A percentile compares a stretch with the other conserved stretches of the same genome.
These are phyloP conservation scores for Halteria grandinella DNA, from an alignment of 73 alveolate species.

Conservation along the genomic window DNA sequence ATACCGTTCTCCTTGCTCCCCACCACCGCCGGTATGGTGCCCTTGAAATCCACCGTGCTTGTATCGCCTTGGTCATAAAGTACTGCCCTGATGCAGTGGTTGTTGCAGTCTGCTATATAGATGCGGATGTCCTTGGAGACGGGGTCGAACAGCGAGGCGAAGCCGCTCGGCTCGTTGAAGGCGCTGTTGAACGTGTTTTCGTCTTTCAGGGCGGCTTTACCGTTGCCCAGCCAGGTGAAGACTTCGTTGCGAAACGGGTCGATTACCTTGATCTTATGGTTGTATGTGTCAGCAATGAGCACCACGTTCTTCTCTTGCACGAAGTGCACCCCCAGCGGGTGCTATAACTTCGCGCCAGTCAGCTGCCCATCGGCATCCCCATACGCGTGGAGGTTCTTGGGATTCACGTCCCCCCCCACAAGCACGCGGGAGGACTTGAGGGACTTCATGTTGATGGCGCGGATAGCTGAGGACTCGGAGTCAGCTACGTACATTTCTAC, in stretches of 20 bases:
- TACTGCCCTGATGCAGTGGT: slow-evolving; percentile 60
- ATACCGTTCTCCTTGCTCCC: not conserved
- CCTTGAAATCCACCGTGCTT: slow-evolving; percentile 31
- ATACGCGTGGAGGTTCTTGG: slow-evolving; percentile 58
- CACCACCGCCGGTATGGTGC: slow-evolving; percentile 17
- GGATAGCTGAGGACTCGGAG: slow-evolving; percentile 60
- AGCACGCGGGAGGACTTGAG: slow-evolving; percentile 42
- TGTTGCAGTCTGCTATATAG: slow-evolving; percentile 63
- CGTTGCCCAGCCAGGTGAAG: slow-evolving; percentile 59
- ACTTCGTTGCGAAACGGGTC: slow-evolving; percentile 51
- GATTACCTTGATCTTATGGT: slow-evolving; percentile 64
- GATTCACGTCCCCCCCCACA: slow-evolving; percentile 69
- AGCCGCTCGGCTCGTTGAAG: slow-evolving; percentile 63
- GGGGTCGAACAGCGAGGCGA: slow-evolving; percentile 7
- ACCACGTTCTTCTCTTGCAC: slow-evolving; percentile 36
- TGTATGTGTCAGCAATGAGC: slow-evolving; percentile 69
- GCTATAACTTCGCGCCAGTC: slow-evolving; percentile 58
- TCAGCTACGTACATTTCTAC: slow-evolving; percentile 66
- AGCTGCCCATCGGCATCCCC: slow-evolving; percentile 70
- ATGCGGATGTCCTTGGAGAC: slow-evolving; percentile 23
- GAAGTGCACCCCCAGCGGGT: slow-evolving; percentile 70
- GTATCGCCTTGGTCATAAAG: slow-evolving; percentile 53
- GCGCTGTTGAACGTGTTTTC: slow-evolving; percentile 26
- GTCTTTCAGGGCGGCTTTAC: slow-evolving; percentile 45
- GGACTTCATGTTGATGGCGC: slow-evolving; percentile 62